Percentiles rank a stretch among this genome's conserved stretches.
These are phyloP conservation scores for Sugiyamaella floridensis DNA, from an alignment of 805 yeast genomes.

Conservation along the genomic window DNA sequence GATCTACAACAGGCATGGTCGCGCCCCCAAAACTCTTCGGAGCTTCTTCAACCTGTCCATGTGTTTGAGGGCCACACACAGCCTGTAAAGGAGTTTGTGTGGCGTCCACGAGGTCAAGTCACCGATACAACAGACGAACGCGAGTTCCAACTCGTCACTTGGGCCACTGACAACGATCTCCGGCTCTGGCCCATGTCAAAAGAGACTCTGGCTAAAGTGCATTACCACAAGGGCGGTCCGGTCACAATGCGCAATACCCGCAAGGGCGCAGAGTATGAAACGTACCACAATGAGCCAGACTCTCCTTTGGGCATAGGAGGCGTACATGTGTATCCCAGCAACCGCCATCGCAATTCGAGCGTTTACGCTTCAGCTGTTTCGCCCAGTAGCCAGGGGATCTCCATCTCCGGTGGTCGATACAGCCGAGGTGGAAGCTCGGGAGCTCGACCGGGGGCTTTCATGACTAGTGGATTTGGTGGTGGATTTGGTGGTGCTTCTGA, in stretches of 20 bases:
- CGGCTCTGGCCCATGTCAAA: conserved; percentile 69
- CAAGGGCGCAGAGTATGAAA: conserved; percentile 37
- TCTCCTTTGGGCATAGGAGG: background rate
- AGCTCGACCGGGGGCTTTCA: conserved; percentile 5
- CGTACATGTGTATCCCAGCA: background rate
- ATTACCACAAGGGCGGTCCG: conserved; percentile 35
- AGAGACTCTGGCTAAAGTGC: conserved; percentile 41
- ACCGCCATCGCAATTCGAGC: background rate
- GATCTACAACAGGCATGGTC: conserved; percentile 33
- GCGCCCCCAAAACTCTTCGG: conserved; percentile 20
- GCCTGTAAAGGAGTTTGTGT: conserved; percentile 79
- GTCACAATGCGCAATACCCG: conserved; percentile 36
- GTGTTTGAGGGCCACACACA: conserved; percentile 76
- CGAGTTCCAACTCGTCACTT: conserved; percentile 86
- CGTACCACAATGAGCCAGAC: conserved; percentile 49
- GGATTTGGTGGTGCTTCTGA: background rate
- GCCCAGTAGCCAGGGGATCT: background rate
- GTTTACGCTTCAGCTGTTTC: background rate
- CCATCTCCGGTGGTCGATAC: background rate
- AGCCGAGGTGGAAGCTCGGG: background rate
- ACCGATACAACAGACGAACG: conserved; percentile 48
- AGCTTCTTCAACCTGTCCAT: conserved; percentile 45
- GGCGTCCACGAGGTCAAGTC: conserved; percentile 61
- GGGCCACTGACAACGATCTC: conserved; percentile 86
- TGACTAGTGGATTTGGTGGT: conserved; percentile 11